Percentiles rank a stretch among this genome's conserved stretches.
Conservation (phyloP, 2,329 filamentous ascomycete genomes). For the Microcyclosporella mali region DNA sequence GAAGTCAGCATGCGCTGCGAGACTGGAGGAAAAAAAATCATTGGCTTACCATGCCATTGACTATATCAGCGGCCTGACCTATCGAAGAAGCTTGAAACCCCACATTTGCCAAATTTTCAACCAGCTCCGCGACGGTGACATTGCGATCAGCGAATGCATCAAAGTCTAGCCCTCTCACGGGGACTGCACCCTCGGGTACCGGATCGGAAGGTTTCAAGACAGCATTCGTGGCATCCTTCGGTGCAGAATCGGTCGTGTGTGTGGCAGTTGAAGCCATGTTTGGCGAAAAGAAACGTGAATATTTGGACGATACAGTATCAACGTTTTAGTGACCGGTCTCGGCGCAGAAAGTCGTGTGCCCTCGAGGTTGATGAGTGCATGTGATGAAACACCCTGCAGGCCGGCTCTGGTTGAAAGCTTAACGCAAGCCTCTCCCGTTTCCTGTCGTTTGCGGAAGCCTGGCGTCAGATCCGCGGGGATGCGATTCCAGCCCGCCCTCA, state of each 20-base stretch:
- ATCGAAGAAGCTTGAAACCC: conserved; percentile 78
- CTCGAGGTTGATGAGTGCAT: too few relatives aligned
- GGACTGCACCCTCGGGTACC: conserved; percentile 68
- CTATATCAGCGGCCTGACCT: conserved; percentile 80
- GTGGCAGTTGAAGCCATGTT: conserved; percentile 16
- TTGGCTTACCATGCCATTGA: conserved; percentile 83
- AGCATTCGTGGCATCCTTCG: conserved; percentile 57
- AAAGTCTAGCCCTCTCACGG: conserved; percentile 90
- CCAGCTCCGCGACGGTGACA: conserved; percentile 79
- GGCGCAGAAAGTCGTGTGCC: too few relatives aligned
- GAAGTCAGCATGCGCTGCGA: conserved; percentile 2
- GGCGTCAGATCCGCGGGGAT: too few relatives aligned
- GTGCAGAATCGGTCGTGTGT: conserved; percentile 33
- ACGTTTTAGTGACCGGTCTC: too few relatives aligned
- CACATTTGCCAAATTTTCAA: conserved; percentile 77
- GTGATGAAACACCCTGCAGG: too few relatives aligned
- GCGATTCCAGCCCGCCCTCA: too few relatives aligned
- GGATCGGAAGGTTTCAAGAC: conserved; percentile 80
- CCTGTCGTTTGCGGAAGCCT: too few relatives aligned
- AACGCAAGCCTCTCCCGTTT: too few relatives aligned
- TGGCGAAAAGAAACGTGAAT: too few relatives aligned
- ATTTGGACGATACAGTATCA: too few relatives aligned
- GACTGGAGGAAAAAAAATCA: not conserved
- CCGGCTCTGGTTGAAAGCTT: too few relatives aligned
- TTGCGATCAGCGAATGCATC: conserved; percentile 67